Evolutionary conservation across 2,329 filamentous ascomycete species (phyloP).

Genomic region (Blumeriella jaapii): DNA sequence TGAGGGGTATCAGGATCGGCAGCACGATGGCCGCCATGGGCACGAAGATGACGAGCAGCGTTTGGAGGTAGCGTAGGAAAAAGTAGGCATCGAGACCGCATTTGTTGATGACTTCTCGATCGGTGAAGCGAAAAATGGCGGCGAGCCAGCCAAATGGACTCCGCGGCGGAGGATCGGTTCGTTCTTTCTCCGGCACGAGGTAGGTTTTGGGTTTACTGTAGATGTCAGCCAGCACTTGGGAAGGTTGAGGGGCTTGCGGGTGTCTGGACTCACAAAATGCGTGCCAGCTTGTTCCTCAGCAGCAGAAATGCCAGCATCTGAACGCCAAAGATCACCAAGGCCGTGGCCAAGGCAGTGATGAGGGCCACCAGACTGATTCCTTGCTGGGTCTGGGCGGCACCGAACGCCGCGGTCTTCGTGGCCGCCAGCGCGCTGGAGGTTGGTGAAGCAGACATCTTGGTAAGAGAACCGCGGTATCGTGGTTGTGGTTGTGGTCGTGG

Average conservation of each 20-base stretch:
- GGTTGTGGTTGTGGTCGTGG: no score
- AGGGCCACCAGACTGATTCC: slow-evolving; percentile 26
- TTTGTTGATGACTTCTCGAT: slow-evolving; percentile 82
- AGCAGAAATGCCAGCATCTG: slow-evolving; percentile 62
- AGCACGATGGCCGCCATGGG: slow-evolving; percentile 69
- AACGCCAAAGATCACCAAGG: slow-evolving; percentile 25
- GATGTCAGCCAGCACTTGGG: slow-evolving; percentile 9
- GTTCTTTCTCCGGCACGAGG: slow-evolving; percentile 73
- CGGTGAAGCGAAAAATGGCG: slow-evolving; percentile 54
- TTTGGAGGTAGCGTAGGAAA: slow-evolving; percentile 81
- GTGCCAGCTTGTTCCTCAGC: slow-evolving; percentile 63
- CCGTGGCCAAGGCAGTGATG: slow-evolving; percentile 24
- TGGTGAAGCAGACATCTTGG: slow-evolving; percentile 5
- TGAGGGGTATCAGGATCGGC: slow-evolving; percentile 78
- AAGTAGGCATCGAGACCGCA: slow-evolving; percentile 96
- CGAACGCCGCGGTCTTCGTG: slow-evolving; percentile 3
- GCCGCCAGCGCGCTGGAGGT: slow-evolving; percentile 4
- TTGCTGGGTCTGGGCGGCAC: slow-evolving; percentile 17
- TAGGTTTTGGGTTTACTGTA: slow-evolving; percentile 71
- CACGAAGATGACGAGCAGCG: slow-evolving; percentile 83
- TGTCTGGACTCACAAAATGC: slow-evolving; percentile 66
- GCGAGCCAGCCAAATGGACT: slow-evolving; percentile 38
- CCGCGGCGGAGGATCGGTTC: slow-evolving; percentile 61
- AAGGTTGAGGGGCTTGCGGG: not conserved
- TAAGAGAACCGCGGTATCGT: not conserved